These are phyloP conservation scores for Phytopythium ostracodes DNA, from an alignment of 352 stramenopile genomes.

Conservation along the genomic window DNA sequence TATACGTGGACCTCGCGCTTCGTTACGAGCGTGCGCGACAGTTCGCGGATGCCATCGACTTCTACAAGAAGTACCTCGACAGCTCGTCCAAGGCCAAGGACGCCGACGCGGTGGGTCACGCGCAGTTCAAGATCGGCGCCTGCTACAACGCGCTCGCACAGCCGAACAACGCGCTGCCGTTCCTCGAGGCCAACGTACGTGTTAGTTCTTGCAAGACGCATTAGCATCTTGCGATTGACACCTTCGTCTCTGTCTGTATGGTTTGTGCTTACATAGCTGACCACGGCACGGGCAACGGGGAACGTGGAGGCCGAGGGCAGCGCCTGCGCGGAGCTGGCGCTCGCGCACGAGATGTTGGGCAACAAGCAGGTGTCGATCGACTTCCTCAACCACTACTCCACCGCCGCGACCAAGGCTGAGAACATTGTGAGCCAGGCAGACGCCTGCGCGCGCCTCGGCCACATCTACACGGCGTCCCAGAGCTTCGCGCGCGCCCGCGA, in stretches of 20 bases:
- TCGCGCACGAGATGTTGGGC: slow-evolving; percentile 75
- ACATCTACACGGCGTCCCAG: slow-evolving; percentile 78
- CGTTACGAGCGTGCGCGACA: slow-evolving; percentile 32
- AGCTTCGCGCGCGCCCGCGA: slow-evolving; percentile 80
- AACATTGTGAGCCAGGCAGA: slow-evolving; percentile 86
- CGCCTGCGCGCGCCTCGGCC: slow-evolving; percentile 79
- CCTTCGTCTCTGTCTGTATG: neutral
- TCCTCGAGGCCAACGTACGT: slow-evolving; percentile 78
- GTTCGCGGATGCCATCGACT: slow-evolving; percentile 54
- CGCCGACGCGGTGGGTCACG: slow-evolving; percentile 43
- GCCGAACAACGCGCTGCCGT: slow-evolving; percentile 64
- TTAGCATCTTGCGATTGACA: no score
- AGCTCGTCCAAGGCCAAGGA: slow-evolving; percentile 64
- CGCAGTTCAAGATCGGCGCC: slow-evolving; percentile 72
- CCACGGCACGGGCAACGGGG: slow-evolving; percentile 44
- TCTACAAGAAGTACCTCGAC: slow-evolving; percentile 74
- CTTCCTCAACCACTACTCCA: slow-evolving; percentile 85
- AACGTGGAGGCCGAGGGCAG: slow-evolving; percentile 76
- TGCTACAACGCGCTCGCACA: slow-evolving; percentile 71
- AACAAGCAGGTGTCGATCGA: slow-evolving; percentile 84
- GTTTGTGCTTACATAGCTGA: slow-evolving; percentile 23
- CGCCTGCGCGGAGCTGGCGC: slow-evolving; percentile 85
- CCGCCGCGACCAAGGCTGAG: slow-evolving; percentile 73
- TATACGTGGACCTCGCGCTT: slow-evolving; percentile 68
- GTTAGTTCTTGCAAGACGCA: neutral